A percentile compares a stretch with the other conserved stretches of the same genome.
These are phyloP conservation scores for Apiospora kogelbergensis DNA, from an alignment of 2,329 filamentous ascomycete species.

Conservation along the genomic window DNA sequence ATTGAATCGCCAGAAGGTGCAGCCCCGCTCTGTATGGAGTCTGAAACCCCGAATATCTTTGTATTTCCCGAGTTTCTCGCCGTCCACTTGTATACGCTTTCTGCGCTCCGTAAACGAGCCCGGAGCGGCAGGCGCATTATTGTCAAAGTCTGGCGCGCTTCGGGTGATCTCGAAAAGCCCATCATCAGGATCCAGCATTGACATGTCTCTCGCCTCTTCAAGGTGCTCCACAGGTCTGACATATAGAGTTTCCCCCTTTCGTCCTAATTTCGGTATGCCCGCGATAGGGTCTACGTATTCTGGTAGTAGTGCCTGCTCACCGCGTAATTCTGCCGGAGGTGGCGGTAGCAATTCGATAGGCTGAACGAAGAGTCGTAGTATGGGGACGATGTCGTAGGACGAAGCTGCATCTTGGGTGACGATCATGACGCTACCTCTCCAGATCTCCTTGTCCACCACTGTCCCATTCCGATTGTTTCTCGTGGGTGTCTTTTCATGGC, in stretches of 20 bases:
- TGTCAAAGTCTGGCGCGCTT: constrained; percentile 51
- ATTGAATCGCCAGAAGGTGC: constrained; percentile 97
- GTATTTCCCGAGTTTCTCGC: constrained; percentile 78
- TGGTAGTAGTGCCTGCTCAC: constrained; percentile 64
- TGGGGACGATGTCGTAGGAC: constrained; percentile 77
- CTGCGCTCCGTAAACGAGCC: constrained; percentile 55
- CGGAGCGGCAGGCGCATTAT: constrained; percentile 46
- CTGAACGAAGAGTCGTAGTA: constrained; percentile 81
- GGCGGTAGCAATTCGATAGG: constrained; percentile 79
- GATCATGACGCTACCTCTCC: constrained; percentile 94
- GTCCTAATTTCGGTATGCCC: constrained; percentile 80
- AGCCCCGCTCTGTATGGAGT: constrained; percentile 80
- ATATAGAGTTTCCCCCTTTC: constrained; percentile 82
- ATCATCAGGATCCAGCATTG: constrained; percentile 73
- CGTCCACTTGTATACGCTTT: constrained; percentile 61
- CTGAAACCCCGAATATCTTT: constrained; percentile 81
- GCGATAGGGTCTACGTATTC: constrained; percentile 90
- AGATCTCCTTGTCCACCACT: constrained; percentile 68
- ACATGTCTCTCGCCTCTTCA: constrained; percentile 75
- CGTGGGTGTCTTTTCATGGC: constrained; percentile 54
- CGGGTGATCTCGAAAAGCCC: constrained; percentile 76
- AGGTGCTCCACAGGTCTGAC: constrained; percentile 88
- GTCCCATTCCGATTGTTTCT: constrained; percentile 36
- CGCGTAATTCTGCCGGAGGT: constrained; percentile 68
- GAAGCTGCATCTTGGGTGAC: constrained; percentile 85